These are phyloP conservation scores for Trichomonas gallinae DNA, from an alignment of 208 protist genomes.

Conservation along the genomic window DNA sequence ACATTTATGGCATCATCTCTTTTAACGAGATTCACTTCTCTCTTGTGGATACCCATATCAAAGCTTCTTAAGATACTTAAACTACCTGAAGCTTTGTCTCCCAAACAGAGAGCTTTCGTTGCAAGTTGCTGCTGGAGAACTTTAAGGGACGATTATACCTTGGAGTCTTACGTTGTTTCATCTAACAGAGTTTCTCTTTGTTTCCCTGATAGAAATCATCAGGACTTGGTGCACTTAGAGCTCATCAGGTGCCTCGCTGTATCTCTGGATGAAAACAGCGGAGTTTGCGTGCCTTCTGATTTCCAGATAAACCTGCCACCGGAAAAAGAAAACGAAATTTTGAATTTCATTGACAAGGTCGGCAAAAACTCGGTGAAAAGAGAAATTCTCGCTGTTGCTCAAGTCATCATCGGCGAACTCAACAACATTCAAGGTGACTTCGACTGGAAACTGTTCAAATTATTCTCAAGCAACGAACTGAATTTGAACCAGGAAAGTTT, in stretches of 20 bases:
- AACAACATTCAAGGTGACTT: neutral
- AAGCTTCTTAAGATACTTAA: neutral
- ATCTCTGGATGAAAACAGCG: neutral
- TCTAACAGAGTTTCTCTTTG: neutral
- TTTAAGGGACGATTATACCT: neutral
- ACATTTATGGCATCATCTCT: neutral
- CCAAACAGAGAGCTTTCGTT: neutral
- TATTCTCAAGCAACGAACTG: neutral
- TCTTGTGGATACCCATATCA: neutral
- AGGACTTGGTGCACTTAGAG: neutral
- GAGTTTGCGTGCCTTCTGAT: neutral
- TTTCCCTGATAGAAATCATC: neutral
- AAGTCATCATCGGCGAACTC: neutral
- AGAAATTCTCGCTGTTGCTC: neutral
- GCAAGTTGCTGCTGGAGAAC: neutral
- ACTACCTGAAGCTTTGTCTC: neutral
- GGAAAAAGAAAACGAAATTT: neutral
- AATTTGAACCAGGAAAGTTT: neutral
- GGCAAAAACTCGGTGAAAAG: neutral
- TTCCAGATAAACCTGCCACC: neutral
- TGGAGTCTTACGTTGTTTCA: neutral
- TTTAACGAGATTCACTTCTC: neutral
- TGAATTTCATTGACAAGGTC: neutral
- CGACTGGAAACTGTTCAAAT: neutral
- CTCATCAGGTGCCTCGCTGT: neutral